Evolutionary conservation across 2,329 filamentous ascomycete genomes (phyloP), one percentile per base, ranked within the genome.

Genomic region (Verticillium tricorpus): DNA sequence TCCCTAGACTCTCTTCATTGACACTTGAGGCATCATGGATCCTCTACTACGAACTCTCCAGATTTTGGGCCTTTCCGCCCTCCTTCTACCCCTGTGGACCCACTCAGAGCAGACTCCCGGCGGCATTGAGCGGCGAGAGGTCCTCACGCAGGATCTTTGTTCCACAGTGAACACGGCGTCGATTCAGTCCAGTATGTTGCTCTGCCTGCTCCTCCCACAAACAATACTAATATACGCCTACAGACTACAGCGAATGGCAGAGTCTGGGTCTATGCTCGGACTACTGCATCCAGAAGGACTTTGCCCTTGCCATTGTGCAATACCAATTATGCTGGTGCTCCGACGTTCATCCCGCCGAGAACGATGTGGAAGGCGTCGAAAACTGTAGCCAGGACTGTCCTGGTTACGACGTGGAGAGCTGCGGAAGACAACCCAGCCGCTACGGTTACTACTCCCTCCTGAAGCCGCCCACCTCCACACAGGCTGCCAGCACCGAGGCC

Each of bases 281-380:
- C 57, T 81, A 81, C 57, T 94, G 91, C 74, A 68, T 74, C 31
- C 69, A 71, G 22, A 67, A 68, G 28, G 67, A 79, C 17, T 90
- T 81, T 66, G 89, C 90, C 45, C 91, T 88, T 64, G 89, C 89
- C 66, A 79, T 94, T 57, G 77, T 93, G 1, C 83, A 91, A 67
- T 80, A 75, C 17, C 78, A 85, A 35, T 74, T 80, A 59, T 94
- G 91, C 71, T 94, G 89, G 89, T 94, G 91, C 72, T 88, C 89
- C 40, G 83, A 92, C 71, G 87, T 87, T 68, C 80, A 81, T 2
- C 91, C 91, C 9, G 77, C 78, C 58, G 65, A 76, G 35, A 70
- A 69, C 22, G 72, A 71, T 35, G 72, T 78, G 60, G 59, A 61
- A 31, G 39, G 57, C 19, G 25, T 66, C 39, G 69, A 76, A 25